phyloP scores from a whole-genome alignment of 352 stramenopile genomes.

The Phytophthora constricta region DNA sequence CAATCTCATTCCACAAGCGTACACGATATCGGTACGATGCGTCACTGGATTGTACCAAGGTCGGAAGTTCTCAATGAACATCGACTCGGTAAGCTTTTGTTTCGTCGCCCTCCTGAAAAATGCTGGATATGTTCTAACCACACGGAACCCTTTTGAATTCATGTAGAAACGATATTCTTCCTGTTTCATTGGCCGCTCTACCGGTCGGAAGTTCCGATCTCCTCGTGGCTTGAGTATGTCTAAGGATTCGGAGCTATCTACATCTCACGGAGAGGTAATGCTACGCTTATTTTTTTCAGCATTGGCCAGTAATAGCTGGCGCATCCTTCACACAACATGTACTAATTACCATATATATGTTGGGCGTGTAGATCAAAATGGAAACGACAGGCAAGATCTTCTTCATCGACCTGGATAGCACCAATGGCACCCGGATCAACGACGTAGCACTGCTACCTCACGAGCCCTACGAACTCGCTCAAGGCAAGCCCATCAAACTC shows the following conservation, averaged over 20 bases:
- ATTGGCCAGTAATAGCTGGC: no score
- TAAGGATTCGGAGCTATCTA: slow-evolving; percentile 85
- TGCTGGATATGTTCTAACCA: neutral
- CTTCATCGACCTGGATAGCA: slow-evolving; percentile 84
- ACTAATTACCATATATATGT: neutral
- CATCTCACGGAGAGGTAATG: slow-evolving; percentile 76
- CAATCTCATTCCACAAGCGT: slow-evolving; percentile 35
- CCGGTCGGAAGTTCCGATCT: slow-evolving; percentile 76
- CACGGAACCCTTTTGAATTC: neutral
- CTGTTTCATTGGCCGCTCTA: slow-evolving; percentile 81
- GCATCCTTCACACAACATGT: no score
- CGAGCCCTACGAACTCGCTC: slow-evolving; percentile 53
- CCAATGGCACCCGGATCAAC: slow-evolving; percentile 81
- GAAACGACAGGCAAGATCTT: slow-evolving; percentile 63
- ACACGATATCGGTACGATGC: slow-evolving; percentile 62
- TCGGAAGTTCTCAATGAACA: slow-evolving; percentile 62
- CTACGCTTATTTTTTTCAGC: neutral
- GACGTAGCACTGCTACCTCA: slow-evolving; percentile 53
- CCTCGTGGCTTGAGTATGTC: slow-evolving; percentile 77
- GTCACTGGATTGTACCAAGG: slow-evolving; percentile 65
- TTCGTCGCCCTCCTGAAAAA: neutral
- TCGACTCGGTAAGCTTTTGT: slow-evolving; percentile 65
- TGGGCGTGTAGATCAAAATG: slow-evolving; percentile 59
- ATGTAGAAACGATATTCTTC: slow-evolving; percentile 52
- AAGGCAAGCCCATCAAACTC: slow-evolving; percentile 53